Evolutionary conservation across 2,329 filamentous ascomycete genomes (phyloP).

Genomic region (Clarireedia paspali): DNA sequence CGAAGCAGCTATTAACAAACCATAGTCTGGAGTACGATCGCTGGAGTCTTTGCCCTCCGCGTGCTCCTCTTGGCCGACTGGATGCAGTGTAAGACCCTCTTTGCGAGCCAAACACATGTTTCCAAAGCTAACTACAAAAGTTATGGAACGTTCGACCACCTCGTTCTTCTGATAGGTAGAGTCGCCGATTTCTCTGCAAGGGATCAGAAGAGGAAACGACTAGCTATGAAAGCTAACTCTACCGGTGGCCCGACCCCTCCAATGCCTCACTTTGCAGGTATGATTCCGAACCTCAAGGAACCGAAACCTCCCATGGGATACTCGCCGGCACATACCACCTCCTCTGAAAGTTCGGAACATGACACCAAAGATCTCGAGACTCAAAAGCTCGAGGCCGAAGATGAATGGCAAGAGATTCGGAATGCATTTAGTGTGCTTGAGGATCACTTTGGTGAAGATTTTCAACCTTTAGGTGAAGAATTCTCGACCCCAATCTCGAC

Average conservation of each 20-base stretch:
- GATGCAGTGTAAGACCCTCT: conserved; percentile 56
- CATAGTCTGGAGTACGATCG: conserved; percentile 57
- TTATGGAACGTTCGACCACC: conserved; percentile 83
- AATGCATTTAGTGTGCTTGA: conserved; percentile 62
- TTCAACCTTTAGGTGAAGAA: conserved; percentile 66
- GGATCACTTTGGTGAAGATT: conserved; percentile 62
- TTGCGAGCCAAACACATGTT: background rate
- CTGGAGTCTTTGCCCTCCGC: conserved; percentile 83
- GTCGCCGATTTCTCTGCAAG: conserved; percentile 70
- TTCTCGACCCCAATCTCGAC: conserved; percentile 53
- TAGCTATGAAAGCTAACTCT: conserved; percentile 45
- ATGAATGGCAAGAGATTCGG: conserved; percentile 72
- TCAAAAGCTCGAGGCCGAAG: conserved; percentile 22
- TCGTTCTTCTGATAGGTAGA: conserved; percentile 74
- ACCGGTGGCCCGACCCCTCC: conserved; percentile 17
- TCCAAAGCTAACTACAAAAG: conserved; percentile 35
- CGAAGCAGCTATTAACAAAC: background rate
- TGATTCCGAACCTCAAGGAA: conserved; percentile 24
- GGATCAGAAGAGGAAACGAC: conserved; percentile 73
- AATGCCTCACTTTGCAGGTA: conserved; percentile 25
- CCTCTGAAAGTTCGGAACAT: conserved; percentile 17
- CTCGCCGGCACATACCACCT: conserved; percentile 11
- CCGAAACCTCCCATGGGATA: conserved; percentile 28
- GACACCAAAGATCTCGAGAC: conserved; percentile 23
- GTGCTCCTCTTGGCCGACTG: conserved; percentile 68